These are phyloP conservation scores for Fusarium sp. DNA, from an alignment of 2,329 filamentous ascomycete genomes.

Conservation along the genomic window DNA sequence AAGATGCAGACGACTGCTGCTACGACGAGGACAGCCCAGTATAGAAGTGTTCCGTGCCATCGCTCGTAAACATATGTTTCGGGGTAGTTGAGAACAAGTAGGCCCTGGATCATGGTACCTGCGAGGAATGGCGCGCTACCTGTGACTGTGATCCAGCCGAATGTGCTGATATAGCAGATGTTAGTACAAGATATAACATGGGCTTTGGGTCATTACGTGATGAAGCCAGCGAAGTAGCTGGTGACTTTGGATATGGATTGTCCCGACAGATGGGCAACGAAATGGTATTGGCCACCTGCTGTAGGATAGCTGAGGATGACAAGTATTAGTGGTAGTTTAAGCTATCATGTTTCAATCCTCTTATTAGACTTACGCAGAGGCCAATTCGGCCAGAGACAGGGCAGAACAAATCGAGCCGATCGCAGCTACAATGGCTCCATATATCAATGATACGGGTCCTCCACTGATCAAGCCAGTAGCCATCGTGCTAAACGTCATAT, in stretches of 20 bases:
- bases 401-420: conserved; percentile 19
- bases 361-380: not conserved
- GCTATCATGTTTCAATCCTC: too few relatives aligned
- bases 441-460: conserved; percentile 23
- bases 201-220: not conserved
- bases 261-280: not conserved
- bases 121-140: conserved; percentile 29
- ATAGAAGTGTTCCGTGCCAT: conserved; percentile 34
- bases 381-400: conserved; percentile 34
- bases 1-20: conserved; percentile 9
- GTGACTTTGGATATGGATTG: not conserved
- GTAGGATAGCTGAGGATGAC: conserved; percentile 3
- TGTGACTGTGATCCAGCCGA: conserved; percentile 25
- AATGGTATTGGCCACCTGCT: conserved; percentile 33
- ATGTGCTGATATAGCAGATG: not conserved
- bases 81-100: conserved; percentile 20
- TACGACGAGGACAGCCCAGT: conserved; percentile 13
- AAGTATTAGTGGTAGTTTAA: not conserved
- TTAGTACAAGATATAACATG: too few relatives aligned
- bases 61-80: conserved; percentile 25
- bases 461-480: conserved; percentile 24
- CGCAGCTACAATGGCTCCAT: conserved; percentile 18
- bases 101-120: conserved; percentile 28
- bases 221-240: conserved; percentile 24
- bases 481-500: conserved; percentile 10